Evolutionary conservation across 192 early-diverging fungal genomes (phyloP).

Genomic region (Lobulomyces angularis): DNA sequence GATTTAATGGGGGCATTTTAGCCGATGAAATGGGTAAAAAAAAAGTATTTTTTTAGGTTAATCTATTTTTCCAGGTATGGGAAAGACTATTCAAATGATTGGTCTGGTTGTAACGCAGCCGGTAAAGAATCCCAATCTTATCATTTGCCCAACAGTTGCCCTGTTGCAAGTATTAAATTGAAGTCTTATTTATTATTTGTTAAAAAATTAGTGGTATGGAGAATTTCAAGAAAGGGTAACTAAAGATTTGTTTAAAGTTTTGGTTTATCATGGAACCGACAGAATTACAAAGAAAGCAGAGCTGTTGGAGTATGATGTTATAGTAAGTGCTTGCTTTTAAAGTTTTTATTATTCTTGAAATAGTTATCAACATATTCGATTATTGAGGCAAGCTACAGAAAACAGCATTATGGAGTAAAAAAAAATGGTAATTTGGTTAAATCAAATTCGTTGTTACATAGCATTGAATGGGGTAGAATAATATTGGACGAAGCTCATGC

Average conservation of each 20-base stretch:
- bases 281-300: constrained; percentile 36
- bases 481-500: constrained; percentile 77
- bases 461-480: constrained; percentile 68
- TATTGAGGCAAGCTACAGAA: constrained; percentile 59
- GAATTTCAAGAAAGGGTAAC: constrained; percentile 58
- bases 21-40: constrained; percentile 19
- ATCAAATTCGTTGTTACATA: constrained; percentile 34
- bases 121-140: constrained; percentile 56
- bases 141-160: constrained; percentile 69
- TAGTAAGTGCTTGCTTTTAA: constrained; percentile 51
- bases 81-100: constrained; percentile 90
- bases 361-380: constrained; percentile 47
- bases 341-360: background rate
- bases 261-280: constrained; percentile 65
- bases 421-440: constrained; percentile 25
- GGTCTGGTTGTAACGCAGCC: constrained; percentile 57
- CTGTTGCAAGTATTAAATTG: background rate
- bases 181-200: constrained; percentile 1
- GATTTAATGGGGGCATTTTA: constrained; percentile 48
- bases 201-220: constrained; percentile 50
- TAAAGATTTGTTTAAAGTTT: constrained; percentile 43
- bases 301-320: constrained; percentile 60
- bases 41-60: constrained; percentile 74
- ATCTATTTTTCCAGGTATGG: constrained; percentile 35
- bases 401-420: constrained; percentile 58